Evolutionary conservation across 1,284 basidiomycete genomes (phyloP).

Genomic region (Ustilago tritici): DNA sequence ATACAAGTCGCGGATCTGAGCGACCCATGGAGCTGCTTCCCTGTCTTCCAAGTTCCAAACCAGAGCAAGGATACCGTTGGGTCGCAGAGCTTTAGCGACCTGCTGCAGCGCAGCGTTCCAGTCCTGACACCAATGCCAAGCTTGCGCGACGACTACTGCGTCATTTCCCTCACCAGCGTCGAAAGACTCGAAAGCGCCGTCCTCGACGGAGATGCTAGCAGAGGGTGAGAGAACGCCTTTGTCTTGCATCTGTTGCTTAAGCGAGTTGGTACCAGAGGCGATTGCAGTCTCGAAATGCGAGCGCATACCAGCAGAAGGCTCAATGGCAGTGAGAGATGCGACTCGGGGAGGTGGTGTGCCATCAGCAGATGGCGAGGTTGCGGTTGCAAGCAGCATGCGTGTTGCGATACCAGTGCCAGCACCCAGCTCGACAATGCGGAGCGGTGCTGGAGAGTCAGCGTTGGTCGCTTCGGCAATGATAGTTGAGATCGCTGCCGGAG

Average conservation of each 20-base stretch:
- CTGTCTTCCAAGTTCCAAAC: slow-evolving; percentile 67
- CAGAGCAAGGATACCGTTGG: slow-evolving; percentile 58
- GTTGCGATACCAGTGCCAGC: slow-evolving; percentile 65
- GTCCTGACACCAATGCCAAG: slow-evolving; percentile 67
- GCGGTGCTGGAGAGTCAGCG: slow-evolving; percentile 18
- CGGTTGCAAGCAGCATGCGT: slow-evolving; percentile 52
- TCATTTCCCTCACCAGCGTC: slow-evolving; percentile 49
- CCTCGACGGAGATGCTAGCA: slow-evolving; percentile 39
- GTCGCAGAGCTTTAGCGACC: slow-evolving; percentile 46
- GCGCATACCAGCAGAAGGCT: slow-evolving; percentile 62
- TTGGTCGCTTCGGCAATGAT: slow-evolving; percentile 45
- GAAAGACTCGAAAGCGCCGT: slow-evolving; percentile 60
- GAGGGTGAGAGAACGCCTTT: slow-evolving; percentile 39
- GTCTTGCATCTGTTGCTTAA: slow-evolving; percentile 37
- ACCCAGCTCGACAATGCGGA: slow-evolving; percentile 64
- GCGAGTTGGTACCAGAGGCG: slow-evolving; percentile 21
- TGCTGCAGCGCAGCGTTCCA: slow-evolving; percentile 49
- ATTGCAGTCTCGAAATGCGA: slow-evolving; percentile 45
- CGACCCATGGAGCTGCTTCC: slow-evolving; percentile 63
- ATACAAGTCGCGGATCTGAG: slow-evolving; percentile 59
- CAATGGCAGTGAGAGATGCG: slow-evolving; percentile 43
- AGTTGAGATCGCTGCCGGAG: slow-evolving; percentile 44
- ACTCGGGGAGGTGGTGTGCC: slow-evolving; percentile 42
- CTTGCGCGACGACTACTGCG: slow-evolving; percentile 62
- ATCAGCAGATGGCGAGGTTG: slow-evolving; percentile 32